These are phyloP conservation scores for Carpinus fangiana DNA, from an alignment of 306 rosid species.

Conservation along the genomic window DNA sequence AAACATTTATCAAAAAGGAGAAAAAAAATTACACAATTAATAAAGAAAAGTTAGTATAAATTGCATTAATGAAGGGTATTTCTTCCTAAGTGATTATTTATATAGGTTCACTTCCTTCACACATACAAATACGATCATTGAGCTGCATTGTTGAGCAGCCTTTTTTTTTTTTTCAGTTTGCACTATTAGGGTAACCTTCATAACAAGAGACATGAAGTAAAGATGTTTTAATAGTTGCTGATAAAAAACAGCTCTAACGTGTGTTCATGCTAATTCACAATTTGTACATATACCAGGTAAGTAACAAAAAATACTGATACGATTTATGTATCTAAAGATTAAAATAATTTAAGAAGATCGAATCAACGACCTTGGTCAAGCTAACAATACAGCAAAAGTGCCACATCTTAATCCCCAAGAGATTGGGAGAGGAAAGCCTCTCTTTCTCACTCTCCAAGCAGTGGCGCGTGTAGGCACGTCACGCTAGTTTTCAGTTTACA, in stretches of 20 bases:
- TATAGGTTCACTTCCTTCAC: not conserved
- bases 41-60: not conserved
- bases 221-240: not conserved
- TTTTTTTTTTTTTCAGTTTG: not conserved
- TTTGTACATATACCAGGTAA: no score
- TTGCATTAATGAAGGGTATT: not conserved
- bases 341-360: no score
- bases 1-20: conserved; percentile 31
- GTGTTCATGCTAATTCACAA: not conserved
- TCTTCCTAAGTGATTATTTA: not conserved
- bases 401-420: no score
- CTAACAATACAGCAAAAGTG: no score
- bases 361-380: no score
- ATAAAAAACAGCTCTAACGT: not conserved
- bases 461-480: no score
- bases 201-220: not conserved
- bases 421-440: no score
- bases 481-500: no score
- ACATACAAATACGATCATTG: not conserved
- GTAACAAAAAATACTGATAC: no score
- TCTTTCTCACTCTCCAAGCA: no score
- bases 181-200: not conserved
- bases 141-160: not conserved
- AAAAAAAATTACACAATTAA: not conserved
- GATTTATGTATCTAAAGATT: no score